Percentiles rank a stretch among this genome's conserved stretches.
phyloP scores from a whole-genome alignment of 2,329 filamentous ascomycete species.

The Hirsutella minnesotensis region DNA sequence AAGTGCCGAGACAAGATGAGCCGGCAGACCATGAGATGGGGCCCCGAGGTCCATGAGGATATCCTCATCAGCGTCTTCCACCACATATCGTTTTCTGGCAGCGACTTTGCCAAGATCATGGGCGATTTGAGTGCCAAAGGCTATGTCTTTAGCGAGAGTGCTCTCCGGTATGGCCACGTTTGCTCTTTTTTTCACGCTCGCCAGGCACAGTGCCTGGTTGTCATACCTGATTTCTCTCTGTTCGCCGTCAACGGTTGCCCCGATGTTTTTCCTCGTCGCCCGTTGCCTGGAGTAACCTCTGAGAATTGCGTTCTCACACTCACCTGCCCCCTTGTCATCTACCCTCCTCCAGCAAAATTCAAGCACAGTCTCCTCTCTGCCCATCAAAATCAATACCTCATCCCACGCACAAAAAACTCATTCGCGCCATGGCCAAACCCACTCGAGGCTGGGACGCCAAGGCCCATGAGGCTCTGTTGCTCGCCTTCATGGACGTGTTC shows the following conservation, averaged over 20 bases:
- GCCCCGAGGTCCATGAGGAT: constrained; percentile 27
- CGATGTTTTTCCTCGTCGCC: background rate
- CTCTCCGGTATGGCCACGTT: constrained; percentile 23
- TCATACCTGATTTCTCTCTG: background rate
- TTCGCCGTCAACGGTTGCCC: background rate
- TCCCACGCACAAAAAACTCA: background rate
- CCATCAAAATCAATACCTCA: too few species aligned
- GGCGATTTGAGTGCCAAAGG: constrained; percentile 23
- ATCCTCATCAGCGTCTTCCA: constrained; percentile 30
- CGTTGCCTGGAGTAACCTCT: background rate
- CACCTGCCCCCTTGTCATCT: background rate
- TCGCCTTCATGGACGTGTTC: constrained; percentile 21
- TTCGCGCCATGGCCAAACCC: constrained; percentile 10
- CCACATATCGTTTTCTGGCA: constrained; percentile 18
- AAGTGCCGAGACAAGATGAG: constrained; percentile 11
- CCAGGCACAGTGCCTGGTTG: too few species aligned
- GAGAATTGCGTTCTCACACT: background rate
- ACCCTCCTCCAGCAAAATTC: background rate
- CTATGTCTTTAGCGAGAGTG: constrained; percentile 26
- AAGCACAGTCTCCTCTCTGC: background rate
- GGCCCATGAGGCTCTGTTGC: constrained; percentile 26
- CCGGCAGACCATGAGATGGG: constrained; percentile 27
- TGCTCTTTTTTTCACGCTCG: background rate
- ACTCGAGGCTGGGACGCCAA: constrained; percentile 21
- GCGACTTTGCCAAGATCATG: constrained; percentile 24